These are phyloP conservation scores for Auriscalpium vulgare DNA, from an alignment of 768 basidiomycete genomes.

Conservation along the genomic window DNA sequence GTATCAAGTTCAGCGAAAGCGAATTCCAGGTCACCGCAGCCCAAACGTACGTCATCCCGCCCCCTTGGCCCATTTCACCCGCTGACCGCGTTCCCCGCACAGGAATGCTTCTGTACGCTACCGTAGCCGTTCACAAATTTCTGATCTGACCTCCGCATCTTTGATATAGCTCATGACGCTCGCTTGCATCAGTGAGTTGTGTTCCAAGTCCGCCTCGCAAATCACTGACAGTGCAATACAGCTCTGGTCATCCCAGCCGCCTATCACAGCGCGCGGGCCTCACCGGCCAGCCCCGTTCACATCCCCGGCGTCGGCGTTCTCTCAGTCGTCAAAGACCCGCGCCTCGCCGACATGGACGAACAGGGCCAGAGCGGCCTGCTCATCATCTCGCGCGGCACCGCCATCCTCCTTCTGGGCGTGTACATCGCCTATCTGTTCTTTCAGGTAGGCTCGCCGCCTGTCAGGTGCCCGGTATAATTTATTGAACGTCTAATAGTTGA, in stretches of 20 bases:
- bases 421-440: constrained; percentile 41
- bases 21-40: constrained; percentile 79
- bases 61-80: neutral
- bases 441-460: neutral
- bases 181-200: constrained; percentile 67
- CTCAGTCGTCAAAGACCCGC: constrained; percentile 11
- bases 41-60: constrained; percentile 54
- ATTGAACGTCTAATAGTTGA: constrained; percentile 40
- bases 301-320: neutral
- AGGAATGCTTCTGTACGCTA: constrained; percentile 11
- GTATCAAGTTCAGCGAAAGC: constrained; percentile 56
- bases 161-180: constrained; percentile 67
- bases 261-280: constrained; percentile 43
- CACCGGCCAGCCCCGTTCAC: neutral
- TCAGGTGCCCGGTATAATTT: neutral
- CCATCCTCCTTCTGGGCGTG: constrained; percentile 62
- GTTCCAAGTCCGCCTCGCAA: no score
- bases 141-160: neutral
- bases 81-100: neutral
- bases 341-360: constrained; percentile 17
- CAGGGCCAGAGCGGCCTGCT: constrained; percentile 43
- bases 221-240: constrained; percentile 14
- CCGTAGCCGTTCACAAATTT: neutral
- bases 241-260: constrained; percentile 90
- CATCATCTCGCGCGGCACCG: constrained; percentile 74